These are phyloP conservation scores for Curvularia lunata DNA, from an alignment of 2,329 filamentous ascomycete genomes.

Conservation along the genomic window DNA sequence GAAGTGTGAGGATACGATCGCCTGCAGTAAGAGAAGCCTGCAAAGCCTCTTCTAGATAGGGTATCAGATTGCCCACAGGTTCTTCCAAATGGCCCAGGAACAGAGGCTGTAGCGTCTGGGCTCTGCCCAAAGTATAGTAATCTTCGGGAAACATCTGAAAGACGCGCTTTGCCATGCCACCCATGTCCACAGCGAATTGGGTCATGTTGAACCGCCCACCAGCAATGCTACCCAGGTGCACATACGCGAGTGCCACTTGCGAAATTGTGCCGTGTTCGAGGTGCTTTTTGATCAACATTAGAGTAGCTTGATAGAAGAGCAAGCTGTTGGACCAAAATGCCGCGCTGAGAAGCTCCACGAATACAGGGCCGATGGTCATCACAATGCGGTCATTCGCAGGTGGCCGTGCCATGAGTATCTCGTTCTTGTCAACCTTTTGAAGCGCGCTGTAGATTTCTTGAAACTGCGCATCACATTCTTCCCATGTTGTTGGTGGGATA, in stretches of 20 bases:
- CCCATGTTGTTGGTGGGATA: slow-evolving; percentile 70
- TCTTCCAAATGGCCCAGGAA: slow-evolving; percentile 74
- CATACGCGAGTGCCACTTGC: slow-evolving; percentile 71
- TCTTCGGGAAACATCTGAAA: slow-evolving; percentile 64
- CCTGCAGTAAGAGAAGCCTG: slow-evolving; percentile 71
- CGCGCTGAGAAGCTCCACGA: slow-evolving; percentile 72
- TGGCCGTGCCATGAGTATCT: slow-evolving; percentile 40
- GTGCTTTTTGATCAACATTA: slow-evolving; percentile 72
- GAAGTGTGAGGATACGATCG: slow-evolving; percentile 73
- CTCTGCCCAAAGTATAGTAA: slow-evolving; percentile 68
- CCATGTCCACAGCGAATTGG: slow-evolving; percentile 70
- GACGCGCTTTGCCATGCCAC: slow-evolving; percentile 67
- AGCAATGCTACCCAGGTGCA: slow-evolving; percentile 71
- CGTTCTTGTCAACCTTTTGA: slow-evolving; percentile 60
- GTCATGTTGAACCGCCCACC: slow-evolving; percentile 74
- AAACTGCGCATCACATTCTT: slow-evolving; percentile 80
- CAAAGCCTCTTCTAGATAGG: slow-evolving; percentile 67
- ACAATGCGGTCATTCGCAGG: slow-evolving; percentile 60
- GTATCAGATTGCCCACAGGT: slow-evolving; percentile 64
- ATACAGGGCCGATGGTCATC: slow-evolving; percentile 70
- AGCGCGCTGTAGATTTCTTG: slow-evolving; percentile 53
- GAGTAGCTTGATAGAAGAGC: slow-evolving; percentile 73
- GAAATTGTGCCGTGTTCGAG: slow-evolving; percentile 69
- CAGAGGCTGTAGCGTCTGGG: slow-evolving; percentile 71
- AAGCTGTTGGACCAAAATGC: slow-evolving; percentile 76